Percentiles rank a stretch among this genome's conserved stretches.
These are phyloP conservation scores for Vitis hybrid DNA, from an alignment of 177 flowering plant genomes.

Conservation along the genomic window DNA sequence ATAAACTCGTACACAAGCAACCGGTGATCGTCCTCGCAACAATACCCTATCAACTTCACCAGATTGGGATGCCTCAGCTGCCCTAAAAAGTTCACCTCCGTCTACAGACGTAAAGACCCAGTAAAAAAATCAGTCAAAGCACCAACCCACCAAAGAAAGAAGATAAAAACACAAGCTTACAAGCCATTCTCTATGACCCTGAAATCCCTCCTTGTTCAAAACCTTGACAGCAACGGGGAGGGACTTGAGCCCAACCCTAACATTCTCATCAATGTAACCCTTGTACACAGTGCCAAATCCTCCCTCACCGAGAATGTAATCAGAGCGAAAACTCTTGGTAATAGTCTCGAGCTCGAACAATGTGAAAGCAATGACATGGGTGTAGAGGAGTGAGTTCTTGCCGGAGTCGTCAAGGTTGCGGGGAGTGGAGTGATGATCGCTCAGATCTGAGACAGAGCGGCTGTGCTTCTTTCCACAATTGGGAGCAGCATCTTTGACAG, in stretches of 20 bases:
- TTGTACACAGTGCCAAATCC: slow-evolving; percentile 98
- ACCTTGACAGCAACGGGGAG: slow-evolving; percentile 98
- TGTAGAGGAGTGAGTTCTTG: slow-evolving; percentile 63
- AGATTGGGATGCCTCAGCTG: slow-evolving; percentile 96
- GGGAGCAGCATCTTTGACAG: slow-evolving; percentile 30
- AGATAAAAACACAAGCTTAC: slow-evolving; percentile 32
- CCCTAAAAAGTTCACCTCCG: slow-evolving; percentile 96
- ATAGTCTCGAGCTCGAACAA: slow-evolving; percentile 91
- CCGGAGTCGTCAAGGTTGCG: slow-evolving; percentile 60
- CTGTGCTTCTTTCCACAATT: slow-evolving; percentile 51
- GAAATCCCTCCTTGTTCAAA: slow-evolving; percentile 95
- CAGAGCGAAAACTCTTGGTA: slow-evolving; percentile 93
- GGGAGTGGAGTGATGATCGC: slow-evolving; percentile 65
- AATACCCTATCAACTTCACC: slow-evolving; percentile 94
- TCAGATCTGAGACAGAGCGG: slow-evolving; percentile 83
- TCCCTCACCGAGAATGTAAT: slow-evolving; percentile 93
- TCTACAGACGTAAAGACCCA: slow-evolving; percentile 31
- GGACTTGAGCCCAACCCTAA: slow-evolving; percentile 92
- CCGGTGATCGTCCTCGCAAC: slow-evolving; percentile 97
- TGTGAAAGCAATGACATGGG: slow-evolving; percentile 81
- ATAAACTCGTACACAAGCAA: slow-evolving; percentile 94
- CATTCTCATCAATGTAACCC: slow-evolving; percentile 98
- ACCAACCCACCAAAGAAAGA: slow-evolving; percentile 1
- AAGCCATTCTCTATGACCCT: slow-evolving; percentile 98
- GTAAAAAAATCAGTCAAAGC: slow-evolving; percentile 7